Evolutionary conservation across 495 filamentous ascomycete genomes (phyloP).

Genomic region (Neurospora discreta): DNA sequence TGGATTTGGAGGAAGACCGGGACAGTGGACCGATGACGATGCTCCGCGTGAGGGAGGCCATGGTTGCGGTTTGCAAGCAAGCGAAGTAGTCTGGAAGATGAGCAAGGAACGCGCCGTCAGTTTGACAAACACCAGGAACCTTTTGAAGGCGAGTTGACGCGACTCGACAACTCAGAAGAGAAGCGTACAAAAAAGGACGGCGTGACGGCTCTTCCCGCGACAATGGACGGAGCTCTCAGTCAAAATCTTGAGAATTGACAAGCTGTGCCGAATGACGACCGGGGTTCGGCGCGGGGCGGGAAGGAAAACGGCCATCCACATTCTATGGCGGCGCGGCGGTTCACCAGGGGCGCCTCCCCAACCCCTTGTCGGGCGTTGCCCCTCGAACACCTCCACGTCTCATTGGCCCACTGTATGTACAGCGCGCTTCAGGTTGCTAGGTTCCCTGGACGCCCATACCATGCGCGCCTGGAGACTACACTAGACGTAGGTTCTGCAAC

Average conservation of each 20-base stretch:
- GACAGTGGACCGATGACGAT: neutral
- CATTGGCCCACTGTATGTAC: neutral
- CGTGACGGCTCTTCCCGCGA: neutral
- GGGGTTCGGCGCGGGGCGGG: neutral
- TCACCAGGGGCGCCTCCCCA: neutral
- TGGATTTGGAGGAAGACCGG: neutral
- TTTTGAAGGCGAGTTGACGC: neutral
- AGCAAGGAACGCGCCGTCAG: neutral
- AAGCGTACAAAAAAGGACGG: neutral
- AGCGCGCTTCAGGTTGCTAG: neutral
- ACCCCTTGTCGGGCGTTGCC: neutral
- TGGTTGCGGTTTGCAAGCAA: neutral
- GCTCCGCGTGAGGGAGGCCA: slow-evolving; percentile 12
- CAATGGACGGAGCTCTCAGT: neutral
- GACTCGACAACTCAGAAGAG: neutral
- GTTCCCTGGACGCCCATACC: neutral
- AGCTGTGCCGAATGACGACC: neutral
- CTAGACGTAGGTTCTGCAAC: too few relatives aligned
- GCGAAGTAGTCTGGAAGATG: neutral
- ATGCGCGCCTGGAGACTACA: neutral
- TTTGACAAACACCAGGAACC: neutral
- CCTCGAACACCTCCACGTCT: neutral
- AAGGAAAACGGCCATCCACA: neutral
- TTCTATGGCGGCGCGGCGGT: neutral
- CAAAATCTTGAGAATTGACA: neutral